A percentile compares a stretch with the other conserved stretches of the same genome.
phyloP scores from a whole-genome alignment of 176 grass and related monocot genomes.

The Cenchrus americanus region DNA sequence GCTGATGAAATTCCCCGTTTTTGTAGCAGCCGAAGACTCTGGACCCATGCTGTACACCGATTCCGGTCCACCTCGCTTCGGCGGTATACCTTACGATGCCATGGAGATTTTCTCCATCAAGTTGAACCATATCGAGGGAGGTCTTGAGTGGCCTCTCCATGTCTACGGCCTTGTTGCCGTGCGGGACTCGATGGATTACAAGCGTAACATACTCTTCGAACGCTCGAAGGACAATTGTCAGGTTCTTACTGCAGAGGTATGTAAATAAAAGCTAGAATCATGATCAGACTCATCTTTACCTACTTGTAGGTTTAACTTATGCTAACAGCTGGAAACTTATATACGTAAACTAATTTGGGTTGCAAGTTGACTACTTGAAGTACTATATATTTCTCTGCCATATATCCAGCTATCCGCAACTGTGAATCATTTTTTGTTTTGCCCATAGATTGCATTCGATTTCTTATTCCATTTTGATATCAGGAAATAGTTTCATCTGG shows the following conservation, averaged over 20 bases:
- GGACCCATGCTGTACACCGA: neutral
- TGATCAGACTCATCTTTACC: no score
- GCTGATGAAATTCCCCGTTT: no score
- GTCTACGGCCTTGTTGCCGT: neutral
- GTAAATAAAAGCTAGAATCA: neutral
- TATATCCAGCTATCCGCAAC: no score
- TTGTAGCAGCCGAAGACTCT: neutral
- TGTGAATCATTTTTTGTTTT: no score
- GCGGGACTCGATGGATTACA: constrained; percentile 3
- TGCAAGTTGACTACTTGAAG: no score
- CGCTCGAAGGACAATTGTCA: neutral
- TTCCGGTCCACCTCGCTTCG: neutral
- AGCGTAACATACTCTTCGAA: neutral
- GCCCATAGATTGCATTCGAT: no score
- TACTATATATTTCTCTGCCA: no score
- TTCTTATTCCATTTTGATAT: no score
- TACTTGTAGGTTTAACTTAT: no score
- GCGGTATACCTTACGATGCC: neutral
- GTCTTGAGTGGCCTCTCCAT: neutral
- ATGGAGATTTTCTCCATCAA: neutral
- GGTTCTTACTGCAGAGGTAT: constrained; percentile 6
- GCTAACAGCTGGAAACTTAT: no score
- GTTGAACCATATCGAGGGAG: neutral
- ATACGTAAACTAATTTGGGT: no score
- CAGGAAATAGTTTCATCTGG: no score